Conservation (phyloP, 441 rosid genomes). For the Rhodomyrtus psidioides region DNA sequence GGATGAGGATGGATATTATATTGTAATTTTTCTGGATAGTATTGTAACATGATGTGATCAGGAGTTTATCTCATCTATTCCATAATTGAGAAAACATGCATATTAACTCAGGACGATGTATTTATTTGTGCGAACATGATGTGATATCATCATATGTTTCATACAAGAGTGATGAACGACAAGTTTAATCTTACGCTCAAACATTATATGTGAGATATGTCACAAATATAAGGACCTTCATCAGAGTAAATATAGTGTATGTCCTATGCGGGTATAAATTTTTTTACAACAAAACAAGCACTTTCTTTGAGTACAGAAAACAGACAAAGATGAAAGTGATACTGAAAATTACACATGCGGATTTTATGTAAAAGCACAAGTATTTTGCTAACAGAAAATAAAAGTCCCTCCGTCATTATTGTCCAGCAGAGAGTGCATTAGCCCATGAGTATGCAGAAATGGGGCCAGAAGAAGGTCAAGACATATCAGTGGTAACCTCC, state of each 20-base stretch:
- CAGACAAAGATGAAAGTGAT: not conserved
- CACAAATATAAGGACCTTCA: not conserved
- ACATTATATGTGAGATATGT: not conserved
- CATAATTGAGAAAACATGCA: not conserved
- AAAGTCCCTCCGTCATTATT: not conserved
- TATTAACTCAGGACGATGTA: not conserved
- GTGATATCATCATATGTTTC: not conserved
- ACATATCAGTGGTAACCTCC: not conserved
- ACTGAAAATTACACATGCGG: not conserved
- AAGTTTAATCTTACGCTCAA: not conserved
- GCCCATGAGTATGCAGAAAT: not conserved
- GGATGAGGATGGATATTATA: not conserved
- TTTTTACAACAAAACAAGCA: not conserved
- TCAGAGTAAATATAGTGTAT: not conserved
- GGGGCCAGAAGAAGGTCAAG: not conserved
- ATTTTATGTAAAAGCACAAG: not conserved
- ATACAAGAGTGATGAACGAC: not conserved
- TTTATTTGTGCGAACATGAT: not conserved
- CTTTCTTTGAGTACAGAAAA: not conserved
- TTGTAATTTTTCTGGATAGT: not conserved
- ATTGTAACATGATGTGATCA: not conserved
- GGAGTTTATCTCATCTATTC: not conserved
- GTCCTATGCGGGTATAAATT: not conserved
- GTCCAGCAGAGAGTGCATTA: not conserved
- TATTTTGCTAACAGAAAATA: not conserved